Base-by-base conservation (phyloP, 2,329 filamentous ascomycete species). In the Zalaria sp. region DNA sequence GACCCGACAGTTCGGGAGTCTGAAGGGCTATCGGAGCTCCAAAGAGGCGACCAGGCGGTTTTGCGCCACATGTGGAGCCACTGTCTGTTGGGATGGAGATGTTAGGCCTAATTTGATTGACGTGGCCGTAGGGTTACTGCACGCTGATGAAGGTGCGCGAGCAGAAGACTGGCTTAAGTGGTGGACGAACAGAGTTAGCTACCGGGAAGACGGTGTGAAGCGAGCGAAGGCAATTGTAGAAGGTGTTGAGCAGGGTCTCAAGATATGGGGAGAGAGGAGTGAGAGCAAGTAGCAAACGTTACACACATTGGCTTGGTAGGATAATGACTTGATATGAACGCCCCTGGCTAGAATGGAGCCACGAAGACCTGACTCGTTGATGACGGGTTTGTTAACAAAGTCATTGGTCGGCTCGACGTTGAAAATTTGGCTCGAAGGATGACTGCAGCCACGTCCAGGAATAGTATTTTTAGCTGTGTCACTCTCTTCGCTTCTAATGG, bases 121-220 rank as follows among this genome's bases (percentile, higher is more conserved):
- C 56, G 69, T 83, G 5, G 80, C 76, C 46, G 68, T 72, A 5
- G 79, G 79, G 0, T 34, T 57, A n/a, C 53, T 82, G 4, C 60
- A 63, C 35, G 66, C 67, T 0, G 44, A 53, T 0, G 66, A 69
- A 35, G 76, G 76, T 0, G 68, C 69, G 0, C 65, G 72, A 46
- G 75, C 71, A 3, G 70, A 75, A 51, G 55, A 53, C 0, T 80
- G 75, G 74, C 51, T 84, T 35, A 66, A 76, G 25, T 85, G 80
- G 79, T 71, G 68, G 55, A 71, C 60, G 3, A 62, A 55, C 2
- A 62, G 73, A 42, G 67, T 80, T 4, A 79, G 76, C 48, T 83
- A 75, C 55, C 56, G 61, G 0, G 75, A 80, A 50, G 71, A 79
- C 48, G 65, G 65, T 32, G 37, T 50, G 4, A 39, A 40, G 8